Conservation (phyloP, 225 moss, liverwort and hornwort genomes). For the Neckera pumila region DNA sequence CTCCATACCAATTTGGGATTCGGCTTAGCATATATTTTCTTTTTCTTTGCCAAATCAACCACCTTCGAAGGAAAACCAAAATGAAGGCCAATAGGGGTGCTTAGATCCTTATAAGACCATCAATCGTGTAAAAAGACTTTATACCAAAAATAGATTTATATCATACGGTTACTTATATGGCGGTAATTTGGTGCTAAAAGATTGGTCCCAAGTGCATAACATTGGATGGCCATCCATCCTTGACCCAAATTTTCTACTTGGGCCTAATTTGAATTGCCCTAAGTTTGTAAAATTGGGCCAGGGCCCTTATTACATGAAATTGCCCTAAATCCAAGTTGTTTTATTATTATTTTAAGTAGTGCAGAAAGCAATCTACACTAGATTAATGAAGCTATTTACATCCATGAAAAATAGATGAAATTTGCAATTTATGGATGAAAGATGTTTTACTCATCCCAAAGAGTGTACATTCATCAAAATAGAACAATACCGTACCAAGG, state of each 20-base stretch:
- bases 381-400: no score
- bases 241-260: neutral
- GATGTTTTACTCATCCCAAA: no score
- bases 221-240: neutral
- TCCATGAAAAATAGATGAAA: no score
- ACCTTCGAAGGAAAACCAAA: neutral
- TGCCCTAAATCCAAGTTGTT: no score
- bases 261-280: fast-evolving
- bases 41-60: neutral
- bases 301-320: no score
- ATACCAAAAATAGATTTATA: no score
- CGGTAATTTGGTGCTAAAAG: fast-evolving
- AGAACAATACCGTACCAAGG: no score
- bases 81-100: fast-evolving
- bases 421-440: no score
- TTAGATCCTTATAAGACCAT: neutral
- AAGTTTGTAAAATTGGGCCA: no score
- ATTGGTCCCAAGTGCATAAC: neutral
- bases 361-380: no score
- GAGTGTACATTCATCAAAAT: no score
- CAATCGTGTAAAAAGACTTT: fast-evolving
- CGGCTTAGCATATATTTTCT: fast-evolving
- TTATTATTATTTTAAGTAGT: no score
- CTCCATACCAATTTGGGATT: fast-evolving
- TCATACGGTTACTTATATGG: fast-evolving